Base-by-base conservation (phyloP, 176 grass and related monocot species). In the Rhynchospora pubera region DNA sequence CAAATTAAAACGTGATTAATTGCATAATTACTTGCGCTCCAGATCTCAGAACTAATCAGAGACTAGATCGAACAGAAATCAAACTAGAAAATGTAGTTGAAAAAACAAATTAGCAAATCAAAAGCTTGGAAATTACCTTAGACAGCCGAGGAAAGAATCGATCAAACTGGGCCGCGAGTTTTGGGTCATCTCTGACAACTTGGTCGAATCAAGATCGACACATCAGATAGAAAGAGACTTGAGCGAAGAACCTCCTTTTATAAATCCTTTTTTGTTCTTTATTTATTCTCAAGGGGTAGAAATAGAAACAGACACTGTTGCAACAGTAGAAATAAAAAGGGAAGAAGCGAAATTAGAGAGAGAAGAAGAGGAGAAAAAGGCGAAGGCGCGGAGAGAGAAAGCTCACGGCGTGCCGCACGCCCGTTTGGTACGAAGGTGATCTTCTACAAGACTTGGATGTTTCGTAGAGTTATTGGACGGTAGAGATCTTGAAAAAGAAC, bases 1-100 rank as follows among this genome's bases (percentile, higher is more conserved):
- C 22, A 66, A n/a, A 62, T 74, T 65, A 63, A 63, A 82, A 82
- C n/a, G 44, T 11, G 44, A 65, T 82, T 18, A 82, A 65, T 58
- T n/a, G 52, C 57, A 18, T 70, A 39, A 56, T 76, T 16, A 18
- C 23, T 34, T n/a, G 43, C 65, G 32, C 50, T 82, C 60, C 44
- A 50, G 60, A 67, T 51, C 58, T 50, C 23, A 6, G 48, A 53
- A 21, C 21, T 26, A 67, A 80, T 45, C 30, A 39, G 55, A 62
- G 32, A 21, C 59, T 57, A 23, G 39, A 81, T 81, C 44, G 44
- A 64, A 62, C 34, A 45, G 22, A 60, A 19, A 62, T 65, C 9
- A 61, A 81, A 46, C 44, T 23, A 81, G 56, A 61, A 81, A 65
- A 81, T 63, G 57, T 14, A 47, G 44, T 15, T 63, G 0, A 16